Conservation (phyloP, 305 asterid species). For the Striga hermonthica region DNA sequence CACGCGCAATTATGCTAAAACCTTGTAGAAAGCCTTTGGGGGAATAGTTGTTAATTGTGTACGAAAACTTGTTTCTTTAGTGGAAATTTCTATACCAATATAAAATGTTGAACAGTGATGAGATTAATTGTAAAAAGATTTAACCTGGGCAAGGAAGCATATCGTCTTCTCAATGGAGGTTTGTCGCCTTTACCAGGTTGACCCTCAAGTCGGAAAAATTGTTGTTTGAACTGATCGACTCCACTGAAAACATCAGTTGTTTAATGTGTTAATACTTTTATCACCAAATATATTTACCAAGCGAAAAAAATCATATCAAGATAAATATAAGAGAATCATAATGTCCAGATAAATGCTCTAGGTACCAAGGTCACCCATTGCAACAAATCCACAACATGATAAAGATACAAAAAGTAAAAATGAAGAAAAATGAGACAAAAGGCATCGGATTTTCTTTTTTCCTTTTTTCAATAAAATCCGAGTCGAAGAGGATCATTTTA, state of each 20-base stretch:
- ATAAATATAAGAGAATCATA: neutral
- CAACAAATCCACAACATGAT: neutral
- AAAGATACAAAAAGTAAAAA: neutral
- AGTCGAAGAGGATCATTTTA: slow-evolving; percentile 30
- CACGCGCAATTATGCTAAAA: too few species aligned
- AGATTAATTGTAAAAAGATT: too few species aligned
- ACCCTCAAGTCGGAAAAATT: slow-evolving; percentile 75
- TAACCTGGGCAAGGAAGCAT: slow-evolving; percentile 94
- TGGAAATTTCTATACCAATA: too few species aligned
- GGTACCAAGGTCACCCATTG: neutral
- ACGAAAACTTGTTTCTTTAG: too few species aligned
- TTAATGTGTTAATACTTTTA: neutral
- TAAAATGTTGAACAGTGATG: too few species aligned
- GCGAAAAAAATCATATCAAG: neutral
- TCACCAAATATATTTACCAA: neutral
- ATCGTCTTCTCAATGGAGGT: slow-evolving; percentile 68
- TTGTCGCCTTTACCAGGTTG: slow-evolving; percentile 53
- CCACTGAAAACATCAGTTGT: slow-evolving; percentile 55
- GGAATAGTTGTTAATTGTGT: too few species aligned
- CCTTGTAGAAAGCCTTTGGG: too few species aligned
- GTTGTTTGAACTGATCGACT: slow-evolving; percentile 83
- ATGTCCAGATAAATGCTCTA: neutral
- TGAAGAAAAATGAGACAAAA: slow-evolving; percentile 9
- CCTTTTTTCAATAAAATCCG: slow-evolving; percentile 24
- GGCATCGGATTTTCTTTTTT: slow-evolving; percentile 1